These are phyloP conservation scores for Acrocalymma vagum DNA, from an alignment of 2,329 filamentous ascomycete genomes.

Conservation along the genomic window DNA sequence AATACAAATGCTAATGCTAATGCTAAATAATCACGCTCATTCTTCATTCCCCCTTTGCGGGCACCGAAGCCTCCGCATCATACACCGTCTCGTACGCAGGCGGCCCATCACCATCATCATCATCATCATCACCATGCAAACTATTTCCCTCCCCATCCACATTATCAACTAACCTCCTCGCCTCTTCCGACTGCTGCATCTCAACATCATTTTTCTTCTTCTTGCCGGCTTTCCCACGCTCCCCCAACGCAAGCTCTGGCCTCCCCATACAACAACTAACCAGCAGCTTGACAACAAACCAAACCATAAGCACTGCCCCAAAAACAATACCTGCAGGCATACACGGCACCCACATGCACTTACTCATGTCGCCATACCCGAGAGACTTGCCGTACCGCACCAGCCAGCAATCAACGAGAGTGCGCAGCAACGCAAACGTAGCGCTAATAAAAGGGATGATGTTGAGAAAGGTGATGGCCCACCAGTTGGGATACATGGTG, in stretches of 20 bases:
- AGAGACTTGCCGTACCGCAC: conserved; percentile 16
- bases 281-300: conserved; percentile 2
- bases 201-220: conserved; percentile 16
- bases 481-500: conserved; percentile 13
- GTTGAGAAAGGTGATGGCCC: conserved; percentile 13
- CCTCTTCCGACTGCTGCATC: conserved; percentile 19
- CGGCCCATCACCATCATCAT: conserved; percentile 1
- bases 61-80: conserved; percentile 2
- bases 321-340: conserved; percentile 12
- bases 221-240: neutral
- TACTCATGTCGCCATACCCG: neutral
- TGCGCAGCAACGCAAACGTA: conserved; percentile 14
- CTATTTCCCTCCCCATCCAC: conserved; percentile 12
- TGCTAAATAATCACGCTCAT: too few relatives aligned
- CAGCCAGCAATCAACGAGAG: conserved; percentile 20
- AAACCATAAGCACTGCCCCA: conserved; percentile 2
- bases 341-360: conserved; percentile 13
- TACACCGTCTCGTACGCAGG: conserved; percentile 12
- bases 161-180: conserved; percentile 14
- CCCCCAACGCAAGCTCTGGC: conserved; percentile 2
- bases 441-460: conserved; percentile 22
- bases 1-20: too few relatives aligned
- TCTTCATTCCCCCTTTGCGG: too few relatives aligned
- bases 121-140: conserved; percentile 13
- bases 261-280: conserved; percentile 18